Conservation (phyloP, 2,329 filamentous ascomycete genomes). For the Dendryphion nanum region DNA sequence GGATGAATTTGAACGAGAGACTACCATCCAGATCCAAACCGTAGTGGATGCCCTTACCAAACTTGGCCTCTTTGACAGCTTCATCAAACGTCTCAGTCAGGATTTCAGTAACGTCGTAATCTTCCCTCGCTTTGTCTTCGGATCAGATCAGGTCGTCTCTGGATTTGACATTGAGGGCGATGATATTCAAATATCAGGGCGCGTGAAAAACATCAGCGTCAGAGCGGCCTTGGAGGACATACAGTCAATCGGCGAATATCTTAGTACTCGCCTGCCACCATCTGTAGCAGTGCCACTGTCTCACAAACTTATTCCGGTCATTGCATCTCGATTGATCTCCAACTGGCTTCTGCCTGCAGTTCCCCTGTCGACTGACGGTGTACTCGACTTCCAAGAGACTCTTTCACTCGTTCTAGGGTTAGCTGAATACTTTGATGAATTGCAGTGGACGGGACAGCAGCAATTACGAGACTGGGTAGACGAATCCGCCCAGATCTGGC, state of each 20-base stretch:
- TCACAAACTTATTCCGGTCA: slow-evolving; percentile 65
- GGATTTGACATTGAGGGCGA: slow-evolving; percentile 34
- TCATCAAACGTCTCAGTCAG: slow-evolving; percentile 59
- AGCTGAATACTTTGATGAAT: slow-evolving; percentile 59
- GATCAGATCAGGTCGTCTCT: slow-evolving; percentile 34
- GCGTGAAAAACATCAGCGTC: slow-evolving; percentile 26
- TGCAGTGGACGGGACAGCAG: slow-evolving; percentile 61
- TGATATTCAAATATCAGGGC: slow-evolving; percentile 30
- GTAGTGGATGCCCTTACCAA: slow-evolving; percentile 36
- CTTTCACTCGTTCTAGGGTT: slow-evolving; percentile 66
- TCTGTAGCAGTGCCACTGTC: slow-evolving; percentile 58
- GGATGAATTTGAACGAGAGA: slow-evolving; percentile 50
- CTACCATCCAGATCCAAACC: slow-evolving; percentile 27
- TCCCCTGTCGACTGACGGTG: slow-evolving; percentile 69
- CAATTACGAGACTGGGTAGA: slow-evolving; percentile 77
- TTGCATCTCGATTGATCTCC: slow-evolving; percentile 67
- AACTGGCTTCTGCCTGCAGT: slow-evolving; percentile 75
- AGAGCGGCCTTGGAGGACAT: slow-evolving; percentile 30
- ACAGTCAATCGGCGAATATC: slow-evolving; percentile 47
- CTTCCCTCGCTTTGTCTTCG: slow-evolving; percentile 53
- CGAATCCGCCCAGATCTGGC: slow-evolving; percentile 78
- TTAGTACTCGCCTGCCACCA: slow-evolving; percentile 51
- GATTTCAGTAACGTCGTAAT: slow-evolving; percentile 63
- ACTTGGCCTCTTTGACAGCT: slow-evolving; percentile 48
- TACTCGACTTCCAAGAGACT: slow-evolving; percentile 68